phyloP scores from a whole-genome alignment of 306 rosid species.

The Quercus cerris region DNA sequence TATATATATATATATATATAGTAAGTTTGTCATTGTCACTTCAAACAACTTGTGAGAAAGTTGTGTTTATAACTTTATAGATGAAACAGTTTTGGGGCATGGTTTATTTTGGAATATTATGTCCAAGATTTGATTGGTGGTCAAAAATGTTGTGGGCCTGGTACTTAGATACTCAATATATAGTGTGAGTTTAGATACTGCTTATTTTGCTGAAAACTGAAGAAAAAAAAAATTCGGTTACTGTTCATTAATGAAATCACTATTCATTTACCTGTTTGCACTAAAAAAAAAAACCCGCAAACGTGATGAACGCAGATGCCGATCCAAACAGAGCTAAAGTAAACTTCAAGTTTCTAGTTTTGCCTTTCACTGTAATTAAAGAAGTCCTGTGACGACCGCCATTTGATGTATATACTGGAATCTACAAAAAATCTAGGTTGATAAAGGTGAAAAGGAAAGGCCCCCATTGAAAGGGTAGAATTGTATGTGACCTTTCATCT shows the following conservation, averaged over 20 bases:
- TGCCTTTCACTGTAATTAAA: neutral
- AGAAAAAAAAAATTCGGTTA: too few species aligned
- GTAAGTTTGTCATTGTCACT: too few species aligned
- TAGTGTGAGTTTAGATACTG: too few species aligned
- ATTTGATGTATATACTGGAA: conserved; percentile 1
- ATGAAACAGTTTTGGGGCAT: neutral
- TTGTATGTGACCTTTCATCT: conserved; percentile 15
- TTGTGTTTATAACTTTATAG: neutral
- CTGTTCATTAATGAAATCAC: too few species aligned
- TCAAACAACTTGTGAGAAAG: too few species aligned
- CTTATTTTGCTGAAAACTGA: too few species aligned
- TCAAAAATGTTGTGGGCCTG: neutral
- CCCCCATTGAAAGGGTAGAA: conserved; percentile 17
- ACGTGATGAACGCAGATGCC: too few species aligned
- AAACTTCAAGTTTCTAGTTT: neutral
- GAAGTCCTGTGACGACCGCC: neutral
- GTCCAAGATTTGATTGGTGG: neutral
- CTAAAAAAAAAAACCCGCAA: too few species aligned
- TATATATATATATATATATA: too few species aligned
- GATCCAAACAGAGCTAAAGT: too few species aligned
- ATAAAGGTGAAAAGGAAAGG: conserved; percentile 13
- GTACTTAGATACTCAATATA: neutral
- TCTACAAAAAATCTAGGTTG: conserved; percentile 19
- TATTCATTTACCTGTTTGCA: too few species aligned
- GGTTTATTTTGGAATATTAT: neutral